phyloP scores from a whole-genome alignment of 805 yeast genomes.

The Wickerhamomyces chaumierensis region DNA sequence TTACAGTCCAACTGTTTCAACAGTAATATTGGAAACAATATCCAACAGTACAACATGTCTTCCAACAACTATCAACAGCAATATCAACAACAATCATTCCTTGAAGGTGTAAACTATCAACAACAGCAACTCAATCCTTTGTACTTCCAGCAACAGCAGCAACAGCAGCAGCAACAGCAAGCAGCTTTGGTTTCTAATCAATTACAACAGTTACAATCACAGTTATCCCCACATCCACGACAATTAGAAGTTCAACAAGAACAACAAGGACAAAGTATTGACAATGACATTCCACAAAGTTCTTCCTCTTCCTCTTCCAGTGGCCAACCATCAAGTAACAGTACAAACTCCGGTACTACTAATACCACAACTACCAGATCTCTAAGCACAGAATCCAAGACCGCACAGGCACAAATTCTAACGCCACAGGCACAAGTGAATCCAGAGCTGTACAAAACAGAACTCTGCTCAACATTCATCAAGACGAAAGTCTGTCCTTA shows the following conservation, averaged over 20 bases:
- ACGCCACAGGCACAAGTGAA: conserved; percentile 17
- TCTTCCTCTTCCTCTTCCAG: too few species aligned
- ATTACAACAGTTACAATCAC: conserved; percentile 16
- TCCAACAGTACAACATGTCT: too few species aligned
- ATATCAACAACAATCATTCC: neutral
- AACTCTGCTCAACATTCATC: conserved; percentile 70
- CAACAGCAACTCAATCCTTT: conserved; percentile 15
- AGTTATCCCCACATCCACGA: conserved; percentile 19
- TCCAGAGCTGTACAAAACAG: conserved; percentile 79
- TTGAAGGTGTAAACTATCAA: conserved; percentile 11
- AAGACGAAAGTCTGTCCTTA: conserved; percentile 71
- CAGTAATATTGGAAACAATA: too few species aligned
- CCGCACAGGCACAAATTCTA: neutral
- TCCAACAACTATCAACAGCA: too few species aligned
- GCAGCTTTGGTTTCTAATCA: conserved; percentile 16
- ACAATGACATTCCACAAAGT: conserved; percentile 8
- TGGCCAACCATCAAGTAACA: too few species aligned
- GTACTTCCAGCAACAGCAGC: conserved; percentile 10
- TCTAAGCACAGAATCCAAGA: too few species aligned
- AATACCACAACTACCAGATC: neutral
- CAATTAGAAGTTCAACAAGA: conserved; percentile 9
- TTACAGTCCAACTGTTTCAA: conserved; percentile 1
- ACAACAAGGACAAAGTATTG: neutral
- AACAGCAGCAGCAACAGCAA: conserved; percentile 14
- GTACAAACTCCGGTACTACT: too few species aligned